A percentile compares a stretch with the other conserved stretches of the same genome.
Evolutionary conservation across 208 protist genomes (phyloP).

Genomic region (Endotrypanum monterogeii): DNA sequence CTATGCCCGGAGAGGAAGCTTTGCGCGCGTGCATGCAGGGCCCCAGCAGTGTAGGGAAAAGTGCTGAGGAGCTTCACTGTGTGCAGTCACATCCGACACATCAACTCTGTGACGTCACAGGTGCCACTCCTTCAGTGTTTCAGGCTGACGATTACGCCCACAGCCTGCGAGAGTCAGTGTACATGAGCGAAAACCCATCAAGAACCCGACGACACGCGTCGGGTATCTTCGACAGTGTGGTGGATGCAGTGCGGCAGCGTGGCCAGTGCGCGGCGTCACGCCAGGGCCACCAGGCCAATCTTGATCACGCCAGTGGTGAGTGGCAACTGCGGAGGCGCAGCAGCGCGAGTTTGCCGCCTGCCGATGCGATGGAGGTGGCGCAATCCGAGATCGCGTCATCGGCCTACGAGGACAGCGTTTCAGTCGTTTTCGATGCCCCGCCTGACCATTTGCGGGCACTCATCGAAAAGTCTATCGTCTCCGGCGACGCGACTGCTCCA

Average conservation of each 20-base stretch:
- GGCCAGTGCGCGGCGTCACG: not conserved
- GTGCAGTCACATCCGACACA: not conserved
- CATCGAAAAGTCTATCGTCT: slow-evolving; percentile 24
- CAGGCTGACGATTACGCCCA: not conserved
- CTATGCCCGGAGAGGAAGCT: slow-evolving; percentile 18
- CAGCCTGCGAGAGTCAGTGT: not conserved
- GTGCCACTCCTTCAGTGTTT: not conserved
- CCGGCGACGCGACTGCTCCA: not conserved
- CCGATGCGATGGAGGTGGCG: not conserved
- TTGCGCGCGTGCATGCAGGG: slow-evolving; percentile 10
- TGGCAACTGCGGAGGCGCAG: not conserved
- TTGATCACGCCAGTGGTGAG: not conserved
- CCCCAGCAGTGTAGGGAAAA: slow-evolving; percentile 14
- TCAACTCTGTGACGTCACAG: not conserved
- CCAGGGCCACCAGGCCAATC: not conserved
- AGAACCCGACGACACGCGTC: not conserved
- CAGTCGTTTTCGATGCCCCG: slow-evolving; percentile 20
- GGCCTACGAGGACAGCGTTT: not conserved
- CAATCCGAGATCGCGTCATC: not conserved
- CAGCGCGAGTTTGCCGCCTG: not conserved
- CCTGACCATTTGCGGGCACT: slow-evolving; percentile 30
- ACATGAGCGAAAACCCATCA: slow-evolving; percentile 19
- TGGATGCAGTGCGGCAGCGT: slow-evolving; percentile 15
- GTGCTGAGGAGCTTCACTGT: slow-evolving; percentile 16
- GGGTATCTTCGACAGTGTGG: slow-evolving; percentile 3